Conservation (phyloP, 352 stramenopile species). For the Albugo candida region DNA sequence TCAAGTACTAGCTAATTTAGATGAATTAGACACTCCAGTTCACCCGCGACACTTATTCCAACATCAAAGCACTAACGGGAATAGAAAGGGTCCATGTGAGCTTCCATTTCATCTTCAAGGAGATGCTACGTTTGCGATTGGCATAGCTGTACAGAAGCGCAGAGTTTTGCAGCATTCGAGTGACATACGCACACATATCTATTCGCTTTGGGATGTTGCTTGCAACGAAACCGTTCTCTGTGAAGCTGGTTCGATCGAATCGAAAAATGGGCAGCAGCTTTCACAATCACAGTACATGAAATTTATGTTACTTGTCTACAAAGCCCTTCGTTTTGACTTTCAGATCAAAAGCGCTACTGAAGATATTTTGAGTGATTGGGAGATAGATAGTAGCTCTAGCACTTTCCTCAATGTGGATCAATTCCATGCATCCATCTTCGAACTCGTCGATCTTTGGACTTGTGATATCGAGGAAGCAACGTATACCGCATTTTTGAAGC, state of each 20-base stretch:
- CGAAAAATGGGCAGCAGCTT: not conserved
- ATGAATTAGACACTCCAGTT: constrained; percentile 20
- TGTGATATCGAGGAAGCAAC: constrained; percentile 50
- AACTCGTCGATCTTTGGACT: constrained; percentile 66
- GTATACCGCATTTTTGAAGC: constrained; percentile 42
- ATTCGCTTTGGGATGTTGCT: constrained; percentile 47
- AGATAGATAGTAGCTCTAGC: constrained; percentile 45
- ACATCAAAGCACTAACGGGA: constrained; percentile 26
- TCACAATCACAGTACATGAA: constrained; percentile 33
- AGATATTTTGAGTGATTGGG: constrained; percentile 64
- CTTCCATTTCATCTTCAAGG: constrained; percentile 64
- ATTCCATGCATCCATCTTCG: constrained; percentile 49
- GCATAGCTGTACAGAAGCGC: constrained; percentile 27
- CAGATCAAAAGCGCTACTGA: constrained; percentile 24
- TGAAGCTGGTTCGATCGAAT: constrained; percentile 4
- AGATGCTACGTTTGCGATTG: constrained; percentile 42
- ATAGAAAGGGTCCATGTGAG: constrained; percentile 7
- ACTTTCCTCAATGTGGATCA: constrained; percentile 30
- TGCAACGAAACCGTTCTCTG: constrained; percentile 16
- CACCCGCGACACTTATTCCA: constrained; percentile 38
- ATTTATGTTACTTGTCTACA: constrained; percentile 64
- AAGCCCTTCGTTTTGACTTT: constrained; percentile 53
- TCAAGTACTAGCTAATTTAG: constrained; percentile 46
- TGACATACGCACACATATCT: constrained; percentile 19
- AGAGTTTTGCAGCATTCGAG: constrained; percentile 28